phyloP scores from a whole-genome alignment of 2,329 filamentous ascomycete genomes.

The Raffaelea arxii region DNA sequence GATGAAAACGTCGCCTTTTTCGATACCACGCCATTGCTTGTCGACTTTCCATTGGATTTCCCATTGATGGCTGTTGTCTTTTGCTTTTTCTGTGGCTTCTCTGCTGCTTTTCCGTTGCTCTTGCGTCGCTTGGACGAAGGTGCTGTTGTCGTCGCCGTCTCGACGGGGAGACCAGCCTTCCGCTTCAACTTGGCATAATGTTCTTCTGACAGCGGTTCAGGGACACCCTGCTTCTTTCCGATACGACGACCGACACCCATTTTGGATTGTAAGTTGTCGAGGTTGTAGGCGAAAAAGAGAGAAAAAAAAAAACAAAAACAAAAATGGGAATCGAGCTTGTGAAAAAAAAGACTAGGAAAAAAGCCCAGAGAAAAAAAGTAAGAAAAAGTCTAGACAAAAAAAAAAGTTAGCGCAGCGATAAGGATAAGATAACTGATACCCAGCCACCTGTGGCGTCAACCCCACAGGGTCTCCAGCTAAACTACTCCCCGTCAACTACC shows the following conservation, averaged over 20 bases:
- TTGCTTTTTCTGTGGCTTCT: conserved; percentile 17
- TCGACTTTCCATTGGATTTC: too few relatives aligned
- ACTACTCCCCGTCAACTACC: too few relatives aligned
- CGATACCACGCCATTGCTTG: conserved; percentile 24
- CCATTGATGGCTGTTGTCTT: conserved; percentile 22
- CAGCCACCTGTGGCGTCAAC: too few relatives aligned
- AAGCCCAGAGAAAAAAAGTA: too few relatives aligned
- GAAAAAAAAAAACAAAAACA: conserved; percentile 3
- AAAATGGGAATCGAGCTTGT: conserved; percentile 1
- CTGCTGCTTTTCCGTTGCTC: conserved; percentile 25
- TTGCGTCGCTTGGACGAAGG: conserved; percentile 50
- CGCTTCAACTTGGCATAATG: conserved; percentile 73
- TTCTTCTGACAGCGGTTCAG: conserved; percentile 71
- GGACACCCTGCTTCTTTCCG: conserved; percentile 80
- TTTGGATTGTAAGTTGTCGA: conserved; percentile 11
- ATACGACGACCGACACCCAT: conserved; percentile 91
- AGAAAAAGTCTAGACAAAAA: too few relatives aligned
- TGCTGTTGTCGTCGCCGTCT: conserved; percentile 37
- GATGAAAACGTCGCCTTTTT: conserved; percentile 10
- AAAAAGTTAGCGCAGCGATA: too few relatives aligned
- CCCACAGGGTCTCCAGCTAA: too few relatives aligned
- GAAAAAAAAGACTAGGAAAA: conserved; percentile 4
- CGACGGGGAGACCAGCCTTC: conserved; percentile 64
- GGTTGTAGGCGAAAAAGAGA: conserved; percentile 15
- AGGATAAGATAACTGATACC: too few relatives aligned